phyloP scores from a whole-genome alignment of 495 filamentous ascomycete genomes.

The Rostrohypoxylon terebratum region DNA sequence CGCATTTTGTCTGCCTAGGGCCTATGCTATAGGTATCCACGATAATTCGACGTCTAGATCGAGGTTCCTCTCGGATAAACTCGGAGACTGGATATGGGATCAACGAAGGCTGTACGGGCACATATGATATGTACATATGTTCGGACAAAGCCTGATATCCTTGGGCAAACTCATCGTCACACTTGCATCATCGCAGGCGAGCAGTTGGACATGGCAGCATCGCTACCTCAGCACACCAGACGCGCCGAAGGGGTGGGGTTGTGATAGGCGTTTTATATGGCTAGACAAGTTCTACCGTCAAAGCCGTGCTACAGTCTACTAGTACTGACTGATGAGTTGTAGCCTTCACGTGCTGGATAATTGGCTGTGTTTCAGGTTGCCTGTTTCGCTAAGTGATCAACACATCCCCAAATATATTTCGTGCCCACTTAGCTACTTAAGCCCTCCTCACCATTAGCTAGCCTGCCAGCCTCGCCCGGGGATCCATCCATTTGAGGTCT shows the following conservation, averaged over 20 bases:
- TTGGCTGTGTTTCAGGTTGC: conserved; percentile 40
- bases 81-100: conserved; percentile 11
- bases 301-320: conserved; percentile 19
- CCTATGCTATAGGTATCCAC: too few relatives aligned
- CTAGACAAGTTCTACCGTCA: conserved; percentile 7
- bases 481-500: conserved; percentile 14
- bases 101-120: background rate
- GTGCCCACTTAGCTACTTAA: conserved; percentile 26
- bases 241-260: background rate
- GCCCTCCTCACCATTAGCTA: conserved; percentile 21
- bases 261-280: conserved; percentile 32
- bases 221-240: background rate
- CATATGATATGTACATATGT: background rate
- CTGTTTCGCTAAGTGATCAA: conserved; percentile 29
- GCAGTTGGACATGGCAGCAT: background rate
- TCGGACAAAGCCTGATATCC: conserved; percentile 7
- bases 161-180: conserved; percentile 19
- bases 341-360: conserved; percentile 32
- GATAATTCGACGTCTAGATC: background rate
- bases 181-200: background rate
- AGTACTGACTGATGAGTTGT: conserved; percentile 19
- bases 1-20: conserved; percentile 7
- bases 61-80: conserved; percentile 14
- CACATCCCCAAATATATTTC: conserved; percentile 24
- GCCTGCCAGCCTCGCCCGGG: conserved; percentile 25